These are phyloP conservation scores for Suillus placidus DNA, from an alignment of 768 basidiomycete species.

Conservation along the genomic window DNA sequence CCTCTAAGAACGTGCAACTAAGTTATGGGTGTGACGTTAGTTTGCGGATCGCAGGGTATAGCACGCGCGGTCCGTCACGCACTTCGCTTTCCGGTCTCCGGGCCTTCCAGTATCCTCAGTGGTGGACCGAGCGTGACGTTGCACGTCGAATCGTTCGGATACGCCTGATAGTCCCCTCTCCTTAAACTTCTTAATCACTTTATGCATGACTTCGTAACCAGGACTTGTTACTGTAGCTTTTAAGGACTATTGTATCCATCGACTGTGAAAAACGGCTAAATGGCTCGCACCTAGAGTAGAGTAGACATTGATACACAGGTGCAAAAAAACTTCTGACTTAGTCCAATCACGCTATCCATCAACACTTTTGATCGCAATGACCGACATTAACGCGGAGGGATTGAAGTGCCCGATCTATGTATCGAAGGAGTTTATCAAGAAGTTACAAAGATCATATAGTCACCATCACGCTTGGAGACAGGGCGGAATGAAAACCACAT, in stretches of 20 bases:
- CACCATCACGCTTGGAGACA: neutral
- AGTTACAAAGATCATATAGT: neutral
- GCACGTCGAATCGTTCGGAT: constrained; percentile 45
- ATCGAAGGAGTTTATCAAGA: neutral
- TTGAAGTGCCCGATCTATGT: neutral
- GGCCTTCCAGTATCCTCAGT: constrained; percentile 26
- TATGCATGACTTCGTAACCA: neutral
- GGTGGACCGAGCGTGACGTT: constrained; percentile 44
- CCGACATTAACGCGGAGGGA: neutral
- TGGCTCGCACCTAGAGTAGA: neutral
- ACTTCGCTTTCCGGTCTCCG: constrained; percentile 40
- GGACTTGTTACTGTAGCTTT: neutral
- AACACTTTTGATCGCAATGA: neutral
- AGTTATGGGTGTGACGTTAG: constrained; percentile 30
- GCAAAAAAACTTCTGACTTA: neutral
- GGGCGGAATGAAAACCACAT: neutral
- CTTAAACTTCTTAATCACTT: neutral
- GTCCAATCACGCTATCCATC: neutral
- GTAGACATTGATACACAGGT: neutral
- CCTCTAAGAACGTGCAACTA: neutral
- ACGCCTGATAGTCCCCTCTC: constrained; percentile 27
- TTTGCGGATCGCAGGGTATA: constrained; percentile 51
- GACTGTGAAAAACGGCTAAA: neutral
- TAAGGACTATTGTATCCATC: neutral
- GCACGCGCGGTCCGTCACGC: constrained; percentile 41